A percentile compares a stretch with the other conserved stretches of the same genome.
Conservation (phyloP, 768 basidiomycete species). For the Psilocybe subaeruginosa region DNA sequence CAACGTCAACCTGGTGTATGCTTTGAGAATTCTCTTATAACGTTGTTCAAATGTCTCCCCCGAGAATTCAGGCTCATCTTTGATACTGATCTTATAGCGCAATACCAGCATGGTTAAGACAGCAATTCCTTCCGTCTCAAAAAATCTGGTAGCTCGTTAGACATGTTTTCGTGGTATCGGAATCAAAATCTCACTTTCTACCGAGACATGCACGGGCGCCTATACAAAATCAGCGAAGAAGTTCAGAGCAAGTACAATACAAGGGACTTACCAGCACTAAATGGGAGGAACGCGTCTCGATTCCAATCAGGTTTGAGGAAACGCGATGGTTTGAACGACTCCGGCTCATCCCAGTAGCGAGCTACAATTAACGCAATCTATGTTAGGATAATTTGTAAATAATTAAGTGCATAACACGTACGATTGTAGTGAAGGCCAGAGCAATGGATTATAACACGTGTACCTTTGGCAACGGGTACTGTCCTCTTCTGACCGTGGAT, state of each 20-base stretch:
- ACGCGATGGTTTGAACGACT: slow-evolving; percentile 45
- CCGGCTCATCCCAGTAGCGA: slow-evolving; percentile 57
- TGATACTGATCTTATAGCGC: slow-evolving; percentile 48
- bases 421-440: slow-evolving; percentile 56
- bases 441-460: slow-evolving; percentile 35
- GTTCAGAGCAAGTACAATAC: neutral
- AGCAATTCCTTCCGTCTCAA: slow-evolving; percentile 53
- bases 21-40: slow-evolving; percentile 30
- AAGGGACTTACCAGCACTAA: slow-evolving; percentile 39
- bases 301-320: slow-evolving; percentile 53
- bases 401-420: slow-evolving; percentile 22
- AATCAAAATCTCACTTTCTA: slow-evolving; percentile 18
- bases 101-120: slow-evolving; percentile 49
- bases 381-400: neutral
- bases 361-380: slow-evolving; percentile 31
- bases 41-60: slow-evolving; percentile 48
- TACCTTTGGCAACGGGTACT: slow-evolving; percentile 45
- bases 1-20: neutral
- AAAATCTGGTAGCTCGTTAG: slow-evolving; percentile 30
- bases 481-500: slow-evolving; percentile 38
- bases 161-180: neutral
- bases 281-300: slow-evolving; percentile 55
- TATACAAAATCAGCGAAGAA: neutral
- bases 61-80: slow-evolving; percentile 51
- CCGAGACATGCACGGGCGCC: slow-evolving; percentile 25